phyloP scores from a whole-genome alignment of 345 rosid species.

The Camelina hispida region DNA sequence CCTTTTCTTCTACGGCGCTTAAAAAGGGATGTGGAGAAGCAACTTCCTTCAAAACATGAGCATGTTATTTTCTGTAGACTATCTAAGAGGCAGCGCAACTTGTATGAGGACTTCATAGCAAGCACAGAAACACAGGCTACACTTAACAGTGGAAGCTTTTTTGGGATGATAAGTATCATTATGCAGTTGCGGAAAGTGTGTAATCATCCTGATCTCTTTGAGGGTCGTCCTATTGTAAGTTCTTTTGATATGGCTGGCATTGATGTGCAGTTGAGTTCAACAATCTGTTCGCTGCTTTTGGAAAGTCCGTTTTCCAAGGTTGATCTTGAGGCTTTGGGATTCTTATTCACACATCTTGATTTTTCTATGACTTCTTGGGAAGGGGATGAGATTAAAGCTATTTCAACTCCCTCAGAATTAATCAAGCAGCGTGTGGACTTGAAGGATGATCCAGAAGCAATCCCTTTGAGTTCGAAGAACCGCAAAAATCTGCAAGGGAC shows the following conservation, averaged over 20 bases:
- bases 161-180: conserved; percentile 98
- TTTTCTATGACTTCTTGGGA: conserved; percentile 92
- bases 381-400: conserved; percentile 69
- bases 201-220: conserved; percentile 98
- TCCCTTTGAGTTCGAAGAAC: conserved; percentile 44
- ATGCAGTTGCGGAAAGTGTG: conserved; percentile 99
- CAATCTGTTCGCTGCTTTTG: conserved; percentile 69
- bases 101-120: conserved; percentile 99
- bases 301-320: conserved; percentile 64
- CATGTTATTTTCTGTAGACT: conserved; percentile 94
- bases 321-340: conserved; percentile 72
- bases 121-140: conserved; percentile 99
- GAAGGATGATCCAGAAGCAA: conserved; percentile 51
- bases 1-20: conserved; percentile 95
- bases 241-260: conserved; percentile 93
- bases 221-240: conserved; percentile 98
- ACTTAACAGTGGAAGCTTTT: conserved; percentile 88
- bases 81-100: conserved; percentile 95
- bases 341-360: conserved; percentile 79
- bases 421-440: conserved; percentile 57
- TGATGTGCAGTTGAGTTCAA: conserved; percentile 74
- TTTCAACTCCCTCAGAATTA: conserved; percentile 75
- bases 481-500: conserved; percentile 57
- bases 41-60: conserved; percentile 90
- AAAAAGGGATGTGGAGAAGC: conserved; percentile 99